Evolutionary conservation across 495 filamentous ascomycete species (phyloP).

Genomic region (Friedmanniomyces simplex): DNA sequence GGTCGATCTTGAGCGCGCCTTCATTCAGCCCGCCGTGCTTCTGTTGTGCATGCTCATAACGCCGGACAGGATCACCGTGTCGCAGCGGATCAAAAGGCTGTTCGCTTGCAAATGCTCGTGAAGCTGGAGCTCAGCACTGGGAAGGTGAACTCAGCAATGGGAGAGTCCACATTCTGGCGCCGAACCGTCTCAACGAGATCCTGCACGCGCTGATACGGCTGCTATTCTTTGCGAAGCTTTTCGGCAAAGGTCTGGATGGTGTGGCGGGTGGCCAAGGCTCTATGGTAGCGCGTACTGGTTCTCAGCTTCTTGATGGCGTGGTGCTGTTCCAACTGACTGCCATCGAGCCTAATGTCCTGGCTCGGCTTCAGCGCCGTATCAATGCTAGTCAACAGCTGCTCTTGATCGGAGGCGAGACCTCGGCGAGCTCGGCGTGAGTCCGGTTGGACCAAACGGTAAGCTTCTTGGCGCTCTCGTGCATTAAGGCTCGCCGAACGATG

Average conservation of each 20-base stretch:
- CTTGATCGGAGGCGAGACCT: slow-evolving; percentile 31
- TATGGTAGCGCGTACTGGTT: slow-evolving; percentile 30
- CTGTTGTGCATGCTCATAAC: slow-evolving; percentile 35
- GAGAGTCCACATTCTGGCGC: slow-evolving; percentile 25
- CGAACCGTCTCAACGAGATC: slow-evolving; percentile 42
- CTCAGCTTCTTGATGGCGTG: slow-evolving; percentile 1
- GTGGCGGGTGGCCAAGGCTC: slow-evolving; percentile 33
- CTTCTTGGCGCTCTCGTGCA: slow-evolving; percentile 54
- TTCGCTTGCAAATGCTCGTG: slow-evolving; percentile 40
- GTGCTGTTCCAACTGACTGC: slow-evolving; percentile 7
- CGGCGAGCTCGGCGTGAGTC: slow-evolving; percentile 40
- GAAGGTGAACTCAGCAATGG: slow-evolving; percentile 30
- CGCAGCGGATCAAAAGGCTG: no score
- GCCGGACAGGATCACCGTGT: slow-evolving; percentile 44
- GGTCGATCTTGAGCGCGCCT: slow-evolving; percentile 16
- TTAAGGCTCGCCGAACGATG: slow-evolving; percentile 49
- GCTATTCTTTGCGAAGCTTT: slow-evolving; percentile 43
- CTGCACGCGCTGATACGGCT: slow-evolving; percentile 49
- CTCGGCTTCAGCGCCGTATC: neutral
- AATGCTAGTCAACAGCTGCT: slow-evolving; percentile 20
- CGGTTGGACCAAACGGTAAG: slow-evolving; percentile 46
- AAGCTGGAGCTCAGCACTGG: slow-evolving; percentile 37
- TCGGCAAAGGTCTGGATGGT: slow-evolving; percentile 35
- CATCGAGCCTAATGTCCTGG: slow-evolving; percentile 19
- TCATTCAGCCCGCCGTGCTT: slow-evolving; percentile 2